Evolutionary conservation across 75 land plant species (phyloP).

Genomic region (Sequoia sempervirens): DNA sequence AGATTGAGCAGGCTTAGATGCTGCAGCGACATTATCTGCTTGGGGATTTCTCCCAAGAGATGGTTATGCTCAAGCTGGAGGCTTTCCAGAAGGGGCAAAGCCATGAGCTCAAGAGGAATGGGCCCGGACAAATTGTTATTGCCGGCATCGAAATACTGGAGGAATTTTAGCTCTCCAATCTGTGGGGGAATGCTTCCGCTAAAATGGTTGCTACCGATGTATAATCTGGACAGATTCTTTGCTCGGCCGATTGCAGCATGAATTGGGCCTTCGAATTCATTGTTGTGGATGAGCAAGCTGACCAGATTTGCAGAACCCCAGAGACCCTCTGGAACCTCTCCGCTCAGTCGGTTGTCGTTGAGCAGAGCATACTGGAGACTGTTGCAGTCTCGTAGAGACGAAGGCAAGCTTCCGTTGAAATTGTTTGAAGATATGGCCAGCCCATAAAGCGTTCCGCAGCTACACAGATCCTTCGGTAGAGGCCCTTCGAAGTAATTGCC

Average conservation of each 20-base stretch:
- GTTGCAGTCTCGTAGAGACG: not conserved
- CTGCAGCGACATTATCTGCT: not conserved
- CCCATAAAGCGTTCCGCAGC: not conserved
- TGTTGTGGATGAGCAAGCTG: not conserved
- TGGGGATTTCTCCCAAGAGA: not conserved
- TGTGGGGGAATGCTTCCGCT: not conserved
- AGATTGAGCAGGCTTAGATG: not conserved
- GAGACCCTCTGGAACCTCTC: conserved; percentile 14
- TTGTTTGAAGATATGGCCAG: not conserved
- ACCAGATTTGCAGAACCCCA: not conserved
- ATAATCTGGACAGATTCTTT: not conserved
- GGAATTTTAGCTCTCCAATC: not conserved
- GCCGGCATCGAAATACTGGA: not conserved
- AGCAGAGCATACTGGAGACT: conserved; percentile 18
- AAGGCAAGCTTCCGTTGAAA: not conserved
- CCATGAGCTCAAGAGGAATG: not conserved
- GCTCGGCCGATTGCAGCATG: not conserved
- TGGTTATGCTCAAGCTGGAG: not conserved
- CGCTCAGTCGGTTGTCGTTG: conserved; percentile 24
- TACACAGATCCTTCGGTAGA: not conserved
- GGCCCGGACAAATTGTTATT: not conserved
- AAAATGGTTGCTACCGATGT: not conserved
- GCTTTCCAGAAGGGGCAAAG: not conserved
- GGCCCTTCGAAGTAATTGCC: not conserved
- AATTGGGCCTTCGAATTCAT: not conserved